Conservation (phyloP, 371 early-diverging fungal species). For the Coemansia sp. region DNA sequence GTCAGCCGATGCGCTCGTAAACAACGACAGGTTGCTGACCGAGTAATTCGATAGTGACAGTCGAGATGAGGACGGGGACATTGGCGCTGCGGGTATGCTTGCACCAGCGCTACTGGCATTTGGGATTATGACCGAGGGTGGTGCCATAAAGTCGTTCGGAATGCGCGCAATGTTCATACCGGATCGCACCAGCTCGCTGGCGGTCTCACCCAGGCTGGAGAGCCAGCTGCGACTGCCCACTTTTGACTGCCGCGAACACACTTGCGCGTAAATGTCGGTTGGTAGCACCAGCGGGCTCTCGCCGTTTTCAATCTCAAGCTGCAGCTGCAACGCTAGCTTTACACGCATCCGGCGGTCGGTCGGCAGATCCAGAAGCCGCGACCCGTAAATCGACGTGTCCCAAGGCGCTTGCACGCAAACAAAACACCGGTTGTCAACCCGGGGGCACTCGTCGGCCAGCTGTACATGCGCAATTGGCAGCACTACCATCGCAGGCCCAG, state of each 20-base stretch:
- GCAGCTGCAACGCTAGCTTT: slow-evolving; percentile 58
- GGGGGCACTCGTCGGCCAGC: slow-evolving; percentile 35
- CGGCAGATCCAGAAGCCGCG: slow-evolving; percentile 66
- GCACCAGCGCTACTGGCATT: not conserved
- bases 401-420: slow-evolving; percentile 66
- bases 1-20: not conserved
- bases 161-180: slow-evolving; percentile 8
- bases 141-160: slow-evolving; percentile 4
- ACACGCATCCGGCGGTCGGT: slow-evolving; percentile 64
- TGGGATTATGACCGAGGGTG: not conserved
- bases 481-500: not conserved
- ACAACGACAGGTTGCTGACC: slow-evolving; percentile 1
- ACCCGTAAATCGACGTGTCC: slow-evolving; percentile 84
- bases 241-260: slow-evolving; percentile 19
- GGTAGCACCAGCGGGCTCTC: slow-evolving; percentile 53
- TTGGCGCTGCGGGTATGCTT: not conserved
- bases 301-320: slow-evolving; percentile 62
- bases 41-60: not conserved
- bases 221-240: slow-evolving; percentile 20
- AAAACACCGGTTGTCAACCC: slow-evolving; percentile 64
- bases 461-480: slow-evolving; percentile 14
- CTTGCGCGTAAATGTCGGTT: slow-evolving; percentile 14
- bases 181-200: slow-evolving; percentile 3
- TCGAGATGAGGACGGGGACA: not conserved
- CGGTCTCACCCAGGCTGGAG: slow-evolving; percentile 11